phyloP scores from a whole-genome alignment of 2,329 filamentous ascomycete species.

The Fusarium nanum region DNA sequence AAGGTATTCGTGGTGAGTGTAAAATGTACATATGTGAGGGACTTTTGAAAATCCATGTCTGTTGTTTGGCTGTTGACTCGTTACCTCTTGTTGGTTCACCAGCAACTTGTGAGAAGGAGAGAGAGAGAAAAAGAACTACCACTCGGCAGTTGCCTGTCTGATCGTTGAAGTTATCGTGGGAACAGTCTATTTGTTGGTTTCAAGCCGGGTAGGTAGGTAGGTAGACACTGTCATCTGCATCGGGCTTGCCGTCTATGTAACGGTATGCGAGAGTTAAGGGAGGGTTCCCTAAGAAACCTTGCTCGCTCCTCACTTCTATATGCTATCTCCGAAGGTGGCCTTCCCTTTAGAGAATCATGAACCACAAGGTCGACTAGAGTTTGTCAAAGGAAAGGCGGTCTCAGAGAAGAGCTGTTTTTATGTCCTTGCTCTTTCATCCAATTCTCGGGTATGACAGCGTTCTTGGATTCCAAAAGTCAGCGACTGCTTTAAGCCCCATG shows the following conservation, averaged over 20 bases:
- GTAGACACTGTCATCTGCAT: slow-evolving; percentile 14
- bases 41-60: slow-evolving; percentile 10
- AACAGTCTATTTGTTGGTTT: neutral
- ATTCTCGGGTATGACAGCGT: neutral
- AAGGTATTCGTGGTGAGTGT: slow-evolving; percentile 7
- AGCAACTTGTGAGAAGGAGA: neutral
- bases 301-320: neutral
- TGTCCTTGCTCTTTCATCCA: neutral
- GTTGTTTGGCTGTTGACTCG: neutral
- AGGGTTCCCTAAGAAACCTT: slow-evolving; percentile 20
- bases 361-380: neutral
- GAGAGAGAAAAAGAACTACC: neutral
- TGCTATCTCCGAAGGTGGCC: neutral
- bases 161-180: slow-evolving; percentile 10
- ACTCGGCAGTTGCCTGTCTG: neutral
- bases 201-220: neutral
- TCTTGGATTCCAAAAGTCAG: neutral
- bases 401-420: neutral
- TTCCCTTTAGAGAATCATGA: neutral
- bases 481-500: slow-evolving; percentile 21
- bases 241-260: slow-evolving; percentile 27
- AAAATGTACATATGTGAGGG: slow-evolving; percentile 8
- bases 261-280: slow-evolving; percentile 24
- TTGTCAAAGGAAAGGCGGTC: neutral
- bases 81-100: neutral